Evolutionary conservation across 2,329 filamentous ascomycete genomes (phyloP).

Genomic region (Coleophoma eucalyptorum): DNA sequence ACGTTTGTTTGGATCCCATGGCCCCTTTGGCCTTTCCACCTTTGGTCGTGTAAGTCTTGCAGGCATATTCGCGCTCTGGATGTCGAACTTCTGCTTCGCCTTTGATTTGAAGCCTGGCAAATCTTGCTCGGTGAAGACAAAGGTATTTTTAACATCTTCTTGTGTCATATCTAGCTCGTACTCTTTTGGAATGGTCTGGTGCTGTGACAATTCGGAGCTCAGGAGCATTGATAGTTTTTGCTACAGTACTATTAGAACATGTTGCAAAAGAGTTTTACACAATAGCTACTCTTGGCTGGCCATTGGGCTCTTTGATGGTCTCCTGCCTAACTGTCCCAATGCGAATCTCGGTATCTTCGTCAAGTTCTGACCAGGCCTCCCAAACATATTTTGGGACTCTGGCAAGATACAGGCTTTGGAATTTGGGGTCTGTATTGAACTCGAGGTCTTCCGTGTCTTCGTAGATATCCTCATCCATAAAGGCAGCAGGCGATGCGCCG

Average conservation of each 20-base stretch:
- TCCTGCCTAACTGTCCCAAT: conserved; percentile 63
- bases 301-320: conserved; percentile 21
- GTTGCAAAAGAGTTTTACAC: too few relatives aligned
- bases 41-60: conserved; percentile 42
- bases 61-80: conserved; percentile 55
- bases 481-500: conserved; percentile 36
- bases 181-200: conserved; percentile 78
- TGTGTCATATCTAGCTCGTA: conserved; percentile 76
- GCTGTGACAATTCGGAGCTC: conserved; percentile 57
- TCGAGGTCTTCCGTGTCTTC: conserved; percentile 64
- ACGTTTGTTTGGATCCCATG: conserved; percentile 43
- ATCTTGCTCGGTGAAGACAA: conserved; percentile 91
- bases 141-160: conserved; percentile 74
- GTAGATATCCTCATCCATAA: conserved; percentile 65
- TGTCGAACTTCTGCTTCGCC: conserved; percentile 52
- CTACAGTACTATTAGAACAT: not conserved
- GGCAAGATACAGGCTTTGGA: conserved; percentile 61
- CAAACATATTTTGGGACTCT: conserved; percentile 78
- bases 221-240: conserved; percentile 60
- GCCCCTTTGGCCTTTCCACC: conserved; percentile 39
- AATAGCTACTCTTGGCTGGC: too few relatives aligned
- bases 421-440: conserved; percentile 36
- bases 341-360: conserved; percentile 78
- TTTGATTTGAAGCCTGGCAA: conserved; percentile 70
- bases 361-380: conserved; percentile 72